These are phyloP conservation scores for Phytophthora tubulina DNA, from an alignment of 352 stramenopile species.

Conservation along the genomic window DNA sequence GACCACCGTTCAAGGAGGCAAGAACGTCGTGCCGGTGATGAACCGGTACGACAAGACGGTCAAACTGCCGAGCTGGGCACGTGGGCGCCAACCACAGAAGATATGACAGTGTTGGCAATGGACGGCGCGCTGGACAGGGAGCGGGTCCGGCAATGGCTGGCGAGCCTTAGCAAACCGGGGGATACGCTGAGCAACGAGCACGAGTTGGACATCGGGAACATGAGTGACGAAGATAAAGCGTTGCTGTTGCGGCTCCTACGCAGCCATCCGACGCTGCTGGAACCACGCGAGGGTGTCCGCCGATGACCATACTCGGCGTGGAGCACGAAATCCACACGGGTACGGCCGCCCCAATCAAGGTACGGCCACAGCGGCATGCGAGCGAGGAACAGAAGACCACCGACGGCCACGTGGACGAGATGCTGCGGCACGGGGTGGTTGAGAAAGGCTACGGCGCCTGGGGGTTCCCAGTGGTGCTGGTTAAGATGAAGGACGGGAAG, in stretches of 20 bases:
- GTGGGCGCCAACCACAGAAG: neutral
- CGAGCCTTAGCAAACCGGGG: neutral
- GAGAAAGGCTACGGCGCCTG: conserved; percentile 30
- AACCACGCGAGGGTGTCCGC: too few relatives aligned
- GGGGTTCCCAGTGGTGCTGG: conserved; percentile 31
- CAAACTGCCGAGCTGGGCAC: conserved; percentile 12
- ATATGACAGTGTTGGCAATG: conserved; percentile 10
- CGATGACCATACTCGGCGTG: too few relatives aligned
- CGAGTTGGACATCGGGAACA: conserved; percentile 9
- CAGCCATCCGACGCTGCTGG: too few relatives aligned
- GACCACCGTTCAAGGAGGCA: conserved; percentile 2
- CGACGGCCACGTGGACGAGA: conserved; percentile 23
- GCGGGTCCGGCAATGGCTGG: neutral
- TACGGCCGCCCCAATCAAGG: too few relatives aligned
- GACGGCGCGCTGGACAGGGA: neutral
- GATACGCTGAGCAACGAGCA: conserved; percentile 9
- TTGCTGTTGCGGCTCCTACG: too few relatives aligned
- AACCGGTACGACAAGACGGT: neutral
- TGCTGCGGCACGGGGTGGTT: conserved; percentile 26
- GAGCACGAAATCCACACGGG: too few relatives aligned
- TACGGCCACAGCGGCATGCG: too few relatives aligned
- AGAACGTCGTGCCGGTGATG: conserved; percentile 7
- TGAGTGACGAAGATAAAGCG: too few relatives aligned
- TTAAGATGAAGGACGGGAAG: conserved; percentile 39
- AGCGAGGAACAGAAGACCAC: conserved; percentile 24